phyloP scores from a whole-genome alignment of 768 basidiomycete genomes.

The Tulasnella sp. region DNA sequence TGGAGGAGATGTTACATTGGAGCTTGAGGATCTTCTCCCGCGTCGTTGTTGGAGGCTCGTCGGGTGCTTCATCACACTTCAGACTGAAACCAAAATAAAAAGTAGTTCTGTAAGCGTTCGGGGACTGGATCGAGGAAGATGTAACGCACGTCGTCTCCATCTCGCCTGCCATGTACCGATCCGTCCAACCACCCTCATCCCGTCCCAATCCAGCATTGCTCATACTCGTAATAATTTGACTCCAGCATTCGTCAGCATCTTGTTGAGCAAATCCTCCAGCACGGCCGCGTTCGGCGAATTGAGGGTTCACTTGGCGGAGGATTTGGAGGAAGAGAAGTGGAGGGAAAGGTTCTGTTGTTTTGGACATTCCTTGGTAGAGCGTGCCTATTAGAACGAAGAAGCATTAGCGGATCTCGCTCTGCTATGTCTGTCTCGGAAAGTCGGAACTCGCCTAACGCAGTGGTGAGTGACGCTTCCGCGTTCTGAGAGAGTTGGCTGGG shows the following conservation, averaged over 20 bases:
- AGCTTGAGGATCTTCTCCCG: conserved; percentile 77
- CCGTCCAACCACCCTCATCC: conserved; percentile 25
- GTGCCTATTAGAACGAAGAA: neutral
- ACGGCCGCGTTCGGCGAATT: conserved; percentile 69
- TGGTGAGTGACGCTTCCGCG: conserved; percentile 1
- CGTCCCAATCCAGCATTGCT: conserved; percentile 29
- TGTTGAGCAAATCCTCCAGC: conserved; percentile 59
- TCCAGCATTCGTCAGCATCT: conserved; percentile 92
- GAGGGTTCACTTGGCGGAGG: conserved; percentile 73
- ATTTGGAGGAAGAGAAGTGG: conserved; percentile 57
- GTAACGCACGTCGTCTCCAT: conserved; percentile 58
- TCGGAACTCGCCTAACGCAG: neutral
- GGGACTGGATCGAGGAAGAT: neutral
- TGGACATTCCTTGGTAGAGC: conserved; percentile 62
- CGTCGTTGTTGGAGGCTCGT: conserved; percentile 58
- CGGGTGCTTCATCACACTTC: conserved; percentile 71
- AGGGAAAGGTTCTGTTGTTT: conserved; percentile 65
- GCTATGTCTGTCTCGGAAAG: neutral
- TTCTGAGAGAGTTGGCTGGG: neutral
- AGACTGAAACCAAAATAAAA: conserved; percentile 41
- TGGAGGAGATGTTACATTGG: conserved; percentile 81
- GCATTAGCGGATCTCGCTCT: neutral
- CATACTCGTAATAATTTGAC: conserved; percentile 61
- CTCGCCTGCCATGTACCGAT: conserved; percentile 73
- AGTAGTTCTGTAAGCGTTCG: neutral